These are phyloP conservation scores for Brettanomyces sp. DNA, from an alignment of 805 yeast species.

Conservation along the genomic window DNA sequence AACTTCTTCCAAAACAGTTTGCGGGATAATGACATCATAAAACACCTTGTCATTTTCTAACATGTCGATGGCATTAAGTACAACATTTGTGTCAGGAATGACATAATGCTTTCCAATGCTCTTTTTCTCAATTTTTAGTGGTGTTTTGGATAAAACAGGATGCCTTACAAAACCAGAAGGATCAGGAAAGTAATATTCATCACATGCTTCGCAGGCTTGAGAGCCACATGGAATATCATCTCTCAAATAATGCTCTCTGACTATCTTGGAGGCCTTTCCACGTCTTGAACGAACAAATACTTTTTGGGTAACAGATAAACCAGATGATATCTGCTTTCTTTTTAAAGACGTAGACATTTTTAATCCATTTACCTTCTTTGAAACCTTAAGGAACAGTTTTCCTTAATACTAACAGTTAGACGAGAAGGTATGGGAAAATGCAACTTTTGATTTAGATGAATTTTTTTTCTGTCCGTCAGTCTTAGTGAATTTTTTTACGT, in stretches of 20 bases:
- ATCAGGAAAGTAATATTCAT: conserved; percentile 43
- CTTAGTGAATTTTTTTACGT: too few relatives aligned
- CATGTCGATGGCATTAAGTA: conserved; percentile 80
- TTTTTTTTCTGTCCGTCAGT: too few relatives aligned
- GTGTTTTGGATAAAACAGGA: conserved; percentile 57
- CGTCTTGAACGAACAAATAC: conserved; percentile 86
- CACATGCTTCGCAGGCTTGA: conserved; percentile 55
- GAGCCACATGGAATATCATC: conserved; percentile 90
- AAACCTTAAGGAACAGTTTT: not conserved
- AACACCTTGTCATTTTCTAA: conserved; percentile 70
- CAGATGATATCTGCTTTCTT: conserved; percentile 39
- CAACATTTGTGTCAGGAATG: conserved; percentile 81
- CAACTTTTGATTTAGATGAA: too few relatives aligned
- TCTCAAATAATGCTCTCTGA: conserved; percentile 88
- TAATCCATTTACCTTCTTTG: not conserved
- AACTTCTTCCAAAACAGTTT: conserved; percentile 89
- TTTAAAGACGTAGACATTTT: conserved; percentile 6
- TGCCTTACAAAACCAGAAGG: conserved; percentile 59
- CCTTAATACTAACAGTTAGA: not conserved
- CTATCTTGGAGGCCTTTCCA: conserved; percentile 85
- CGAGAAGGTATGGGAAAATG: too few relatives aligned
- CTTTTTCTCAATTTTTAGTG: conserved; percentile 34
- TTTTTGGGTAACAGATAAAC: conserved; percentile 67
- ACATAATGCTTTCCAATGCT: conserved; percentile 66
- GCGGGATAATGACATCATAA: conserved; percentile 89